Evolutionary conservation across 257 asterid genomes (phyloP), one percentile per base, ranked within the genome.

Genomic region (Penstemon barbatus): DNA sequence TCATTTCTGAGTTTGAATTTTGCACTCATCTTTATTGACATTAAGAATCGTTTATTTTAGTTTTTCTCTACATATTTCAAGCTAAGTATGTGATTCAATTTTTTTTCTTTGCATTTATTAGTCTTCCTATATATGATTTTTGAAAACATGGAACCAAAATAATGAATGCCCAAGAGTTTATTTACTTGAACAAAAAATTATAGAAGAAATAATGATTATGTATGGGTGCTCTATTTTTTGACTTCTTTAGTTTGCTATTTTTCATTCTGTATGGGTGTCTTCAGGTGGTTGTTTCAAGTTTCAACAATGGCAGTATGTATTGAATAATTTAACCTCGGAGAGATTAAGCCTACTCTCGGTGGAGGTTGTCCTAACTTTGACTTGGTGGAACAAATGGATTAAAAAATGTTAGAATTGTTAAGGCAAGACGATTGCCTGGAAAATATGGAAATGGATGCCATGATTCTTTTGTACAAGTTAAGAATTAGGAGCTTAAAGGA

Each of bases 281-380:
- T 15, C 18, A 15, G 18, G 18, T 15, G 18, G 18, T 33, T 25
- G 38, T n/a, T 43, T 41, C 19, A 40, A 45, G 37, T 54, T 49
- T 66, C 60, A 57, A 61, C 25, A 40, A 82, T 69, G 81, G 78
- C 84, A 50, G 18, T 19, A 9, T 18, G 54, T 6, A 82, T 65
- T 33, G 90, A 80, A 11, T 95, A 90, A 69, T 93, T 88, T 74
- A 50, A 67, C 67, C 86, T 93, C 61, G 74, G 82, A 69, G 97
- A 93, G 85, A 90, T 96, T 13, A 68, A 83, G 53, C 97, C 97
- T 51, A 74, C 81, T 57, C 95, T 15, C 18, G 18, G 18, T 15
- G 18, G 18, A 15, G 0, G 18, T 15, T 15, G 0, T 15, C 18
- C 18, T 15, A 15, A 15, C 18, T 15, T 15, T 0, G 18, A 15